Evolutionary conservation across 768 basidiomycete species (phyloP).

Genomic region (Lanmaoa pseudosensibilis): DNA sequence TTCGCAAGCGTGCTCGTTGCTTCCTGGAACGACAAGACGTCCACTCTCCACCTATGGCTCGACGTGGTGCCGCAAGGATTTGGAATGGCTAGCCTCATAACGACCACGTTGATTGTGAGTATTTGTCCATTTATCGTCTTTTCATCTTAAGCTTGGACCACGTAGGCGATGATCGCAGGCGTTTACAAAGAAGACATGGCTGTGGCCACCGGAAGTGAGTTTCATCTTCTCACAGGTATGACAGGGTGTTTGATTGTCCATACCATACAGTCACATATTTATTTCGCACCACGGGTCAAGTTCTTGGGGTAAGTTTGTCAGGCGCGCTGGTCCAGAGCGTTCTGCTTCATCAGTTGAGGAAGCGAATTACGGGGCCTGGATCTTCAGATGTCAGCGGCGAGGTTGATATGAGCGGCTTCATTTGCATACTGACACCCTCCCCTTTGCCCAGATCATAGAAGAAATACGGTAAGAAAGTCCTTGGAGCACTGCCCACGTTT

Average conservation of each 20-base stretch:
- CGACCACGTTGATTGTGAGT: slow-evolving; percentile 81
- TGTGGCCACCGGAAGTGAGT: slow-evolving; percentile 87
- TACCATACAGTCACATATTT: slow-evolving; percentile 78
- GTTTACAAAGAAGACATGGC: slow-evolving; percentile 82
- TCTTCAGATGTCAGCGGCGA: slow-evolving; percentile 61
- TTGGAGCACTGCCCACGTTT: slow-evolving; percentile 16
- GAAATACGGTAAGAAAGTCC: slow-evolving; percentile 52
- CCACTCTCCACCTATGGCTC: slow-evolving; percentile 66
- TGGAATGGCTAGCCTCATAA: slow-evolving; percentile 82
- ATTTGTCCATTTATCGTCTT: slow-evolving; percentile 6
- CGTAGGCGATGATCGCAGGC: slow-evolving; percentile 82
- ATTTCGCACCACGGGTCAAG: slow-evolving; percentile 93
- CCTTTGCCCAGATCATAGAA: slow-evolving; percentile 61
- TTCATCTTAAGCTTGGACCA: slow-evolving; percentile 6
- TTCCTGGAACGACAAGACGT: slow-evolving; percentile 64
- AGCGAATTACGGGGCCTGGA: slow-evolving; percentile 74
- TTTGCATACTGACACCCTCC: slow-evolving; percentile 18
- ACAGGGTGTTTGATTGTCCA: slow-evolving; percentile 5
- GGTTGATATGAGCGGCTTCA: slow-evolving; percentile 26
- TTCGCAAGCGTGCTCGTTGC: slow-evolving; percentile 60
- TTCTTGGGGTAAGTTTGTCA: slow-evolving; percentile 87
- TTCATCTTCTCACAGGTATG: slow-evolving; percentile 10
- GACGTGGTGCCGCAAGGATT: slow-evolving; percentile 82
- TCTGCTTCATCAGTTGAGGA: slow-evolving; percentile 65
- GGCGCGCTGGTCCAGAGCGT: slow-evolving; percentile 84